A percentile compares a stretch with the other conserved stretches of the same genome.
phyloP scores from a whole-genome alignment of 305 asterid genomes.

The Stenogyne calaminthoides region DNA sequence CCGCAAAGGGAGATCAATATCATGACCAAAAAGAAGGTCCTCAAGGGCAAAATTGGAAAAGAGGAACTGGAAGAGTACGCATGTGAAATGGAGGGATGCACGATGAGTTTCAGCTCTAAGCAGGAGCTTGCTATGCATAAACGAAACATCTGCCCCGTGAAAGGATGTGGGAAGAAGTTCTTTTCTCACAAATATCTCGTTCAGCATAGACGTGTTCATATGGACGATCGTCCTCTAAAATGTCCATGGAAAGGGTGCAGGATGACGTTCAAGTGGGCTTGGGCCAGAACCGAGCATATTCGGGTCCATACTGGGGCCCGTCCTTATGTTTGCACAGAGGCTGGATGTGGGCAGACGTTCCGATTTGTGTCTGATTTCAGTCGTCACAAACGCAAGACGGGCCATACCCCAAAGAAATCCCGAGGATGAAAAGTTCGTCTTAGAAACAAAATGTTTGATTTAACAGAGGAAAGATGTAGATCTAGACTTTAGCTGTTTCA shows the following conservation, averaged over 20 bases:
- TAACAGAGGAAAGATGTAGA: slow-evolving; percentile 56
- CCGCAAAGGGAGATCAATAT: slow-evolving; percentile 38
- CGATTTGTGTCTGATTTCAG: slow-evolving; percentile 99
- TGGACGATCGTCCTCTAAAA: slow-evolving; percentile 96
- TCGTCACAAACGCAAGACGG: slow-evolving; percentile 99
- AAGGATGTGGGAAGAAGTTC: slow-evolving; percentile 95
- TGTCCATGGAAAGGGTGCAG: slow-evolving; percentile 99
- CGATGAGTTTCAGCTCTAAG: slow-evolving; percentile 77
- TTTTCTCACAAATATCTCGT: slow-evolving; percentile 94
- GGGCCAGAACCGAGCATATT: slow-evolving; percentile 99
- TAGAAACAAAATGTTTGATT: slow-evolving; percentile 27
- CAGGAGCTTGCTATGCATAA: slow-evolving; percentile 82
- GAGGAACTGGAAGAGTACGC: slow-evolving; percentile 59
- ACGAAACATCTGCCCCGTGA: slow-evolving; percentile 77
- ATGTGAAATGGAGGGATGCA: slow-evolving; percentile 92
- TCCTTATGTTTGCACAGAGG: slow-evolving; percentile 83
- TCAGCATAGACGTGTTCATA: slow-evolving; percentile 98
- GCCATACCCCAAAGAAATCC: slow-evolving; percentile 78
- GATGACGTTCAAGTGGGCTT: slow-evolving; percentile 99
- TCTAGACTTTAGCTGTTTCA: slow-evolving; percentile 49
- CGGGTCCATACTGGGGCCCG: slow-evolving; percentile 98
- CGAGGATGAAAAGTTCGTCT: slow-evolving; percentile 36
- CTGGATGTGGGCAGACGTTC: slow-evolving; percentile 94
- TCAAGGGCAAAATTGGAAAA: slow-evolving; percentile 45
- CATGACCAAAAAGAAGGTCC: slow-evolving; percentile 46